These are phyloP conservation scores for Nemania diffusa DNA, from an alignment of 2,329 filamentous ascomycete genomes.

Conservation along the genomic window DNA sequence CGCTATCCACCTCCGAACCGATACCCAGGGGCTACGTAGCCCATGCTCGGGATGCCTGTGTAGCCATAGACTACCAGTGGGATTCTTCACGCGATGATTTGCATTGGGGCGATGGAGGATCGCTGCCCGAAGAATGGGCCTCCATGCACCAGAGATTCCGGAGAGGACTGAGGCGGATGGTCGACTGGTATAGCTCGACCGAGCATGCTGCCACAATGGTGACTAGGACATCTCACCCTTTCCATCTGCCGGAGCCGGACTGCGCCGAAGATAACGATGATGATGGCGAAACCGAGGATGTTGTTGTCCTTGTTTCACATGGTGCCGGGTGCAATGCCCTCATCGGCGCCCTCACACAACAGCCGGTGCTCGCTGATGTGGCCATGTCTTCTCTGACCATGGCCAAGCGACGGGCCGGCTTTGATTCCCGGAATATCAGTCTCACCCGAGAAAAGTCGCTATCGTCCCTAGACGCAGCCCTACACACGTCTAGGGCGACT, in stretches of 20 bases:
- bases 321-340: conserved; percentile 96
- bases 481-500: conserved; percentile 48
- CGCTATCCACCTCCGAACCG: conserved; percentile 79
- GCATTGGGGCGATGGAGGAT: conserved; percentile 87
- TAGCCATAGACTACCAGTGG: conserved; percentile 93
- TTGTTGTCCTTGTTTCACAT: conserved; percentile 90
- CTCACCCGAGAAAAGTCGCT: conserved; percentile 37
- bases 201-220: conserved; percentile 64
- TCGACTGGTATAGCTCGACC: conserved; percentile 80
- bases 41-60: conserved; percentile 87
- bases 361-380: conserved; percentile 90
- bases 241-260: conserved; percentile 42
- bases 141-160: conserved; percentile 93
- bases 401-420: conserved; percentile 71
- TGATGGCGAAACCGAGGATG: conserved; percentile 75
- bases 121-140: conserved; percentile 94
- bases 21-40: conserved; percentile 90
- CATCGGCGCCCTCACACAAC: conserved; percentile 89
- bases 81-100: conserved; percentile 85
- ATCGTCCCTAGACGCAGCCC: conserved; percentile 46
- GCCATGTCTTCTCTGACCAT: conserved; percentile 91
- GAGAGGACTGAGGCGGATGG: conserved; percentile 78
- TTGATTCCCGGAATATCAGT: conserved; percentile 53
- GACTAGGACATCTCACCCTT: conserved; percentile 53
- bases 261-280: conserved; percentile 53